A percentile compares a stretch with the other conserved stretches of the same genome.
Evolutionary conservation across 805 yeast species (phyloP).

Genomic region (Starmerella asiatica): DNA sequence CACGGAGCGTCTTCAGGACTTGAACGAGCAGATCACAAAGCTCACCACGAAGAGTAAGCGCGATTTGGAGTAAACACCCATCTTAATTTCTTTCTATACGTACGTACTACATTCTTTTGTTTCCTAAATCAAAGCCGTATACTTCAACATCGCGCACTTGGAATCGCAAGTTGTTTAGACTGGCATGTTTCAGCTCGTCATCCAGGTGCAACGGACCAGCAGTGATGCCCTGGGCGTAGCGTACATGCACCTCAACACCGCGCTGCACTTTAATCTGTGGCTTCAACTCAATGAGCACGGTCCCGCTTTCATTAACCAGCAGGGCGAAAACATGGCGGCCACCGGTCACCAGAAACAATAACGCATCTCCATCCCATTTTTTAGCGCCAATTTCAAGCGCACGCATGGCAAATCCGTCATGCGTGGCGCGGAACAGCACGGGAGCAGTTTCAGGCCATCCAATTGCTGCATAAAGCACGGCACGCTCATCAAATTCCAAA

Average conservation of each 20-base stretch:
- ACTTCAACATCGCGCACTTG: conserved; percentile 67
- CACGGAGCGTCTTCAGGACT: conserved; percentile 10
- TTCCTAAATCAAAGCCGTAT: conserved; percentile 92
- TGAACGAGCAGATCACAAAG: conserved; percentile 13
- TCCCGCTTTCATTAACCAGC: neutral
- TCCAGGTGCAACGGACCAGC: neutral
- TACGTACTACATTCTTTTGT: conserved; percentile 57
- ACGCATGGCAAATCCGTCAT: conserved; percentile 74
- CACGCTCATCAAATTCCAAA: no score
- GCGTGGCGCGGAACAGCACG: conserved; percentile 58
- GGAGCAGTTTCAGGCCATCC: conserved; percentile 15
- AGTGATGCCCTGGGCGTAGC: neutral
- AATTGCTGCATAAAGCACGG: conserved; percentile 33
- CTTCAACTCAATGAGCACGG: neutral
- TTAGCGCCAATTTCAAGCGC: conserved; percentile 71
- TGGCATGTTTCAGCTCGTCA: neutral
- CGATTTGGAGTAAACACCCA: no score
- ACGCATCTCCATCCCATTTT: conserved; percentile 47
- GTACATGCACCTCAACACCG: neutral
- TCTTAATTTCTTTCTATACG: conserved; percentile 87
- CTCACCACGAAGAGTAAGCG: conserved; percentile 7
- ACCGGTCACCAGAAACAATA: neutral
- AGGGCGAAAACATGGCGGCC: neutral
- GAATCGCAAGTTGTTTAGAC: conserved; percentile 36
- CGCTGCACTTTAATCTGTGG: neutral